phyloP scores from a whole-genome alignment of 2,329 filamentous ascomycete genomes.

The Escovopsis sp. region DNA sequence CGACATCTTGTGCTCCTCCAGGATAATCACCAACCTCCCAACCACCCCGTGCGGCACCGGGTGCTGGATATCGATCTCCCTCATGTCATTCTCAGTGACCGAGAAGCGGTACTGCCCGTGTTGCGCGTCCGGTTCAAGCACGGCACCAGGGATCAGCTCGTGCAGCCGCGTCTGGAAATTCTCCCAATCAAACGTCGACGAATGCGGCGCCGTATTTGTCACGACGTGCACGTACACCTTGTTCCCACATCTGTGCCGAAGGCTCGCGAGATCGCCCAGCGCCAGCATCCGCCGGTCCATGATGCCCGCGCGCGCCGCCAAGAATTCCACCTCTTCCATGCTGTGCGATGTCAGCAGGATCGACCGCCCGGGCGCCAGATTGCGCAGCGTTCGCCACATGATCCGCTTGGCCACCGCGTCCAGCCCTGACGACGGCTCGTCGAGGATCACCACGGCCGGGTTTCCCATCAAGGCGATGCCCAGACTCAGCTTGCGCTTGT shows the following conservation, averaged over 20 bases:
- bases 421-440: slow-evolving; percentile 79
- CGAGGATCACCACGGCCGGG: slow-evolving; percentile 69
- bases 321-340: slow-evolving; percentile 88
- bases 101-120: slow-evolving; percentile 83
- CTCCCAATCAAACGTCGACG: slow-evolving; percentile 52
- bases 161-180: slow-evolving; percentile 51
- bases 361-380: slow-evolving; percentile 60
- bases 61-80: slow-evolving; percentile 10
- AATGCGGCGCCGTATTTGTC: slow-evolving; percentile 58
- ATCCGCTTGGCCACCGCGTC: slow-evolving; percentile 82
- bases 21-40: slow-evolving; percentile 50
- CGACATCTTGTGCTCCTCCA: slow-evolving; percentile 54
- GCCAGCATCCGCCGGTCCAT: slow-evolving; percentile 77
- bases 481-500: slow-evolving; percentile 81
- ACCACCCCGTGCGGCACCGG: slow-evolving; percentile 29
- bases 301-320: slow-evolving; percentile 73
- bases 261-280: slow-evolving; percentile 56
- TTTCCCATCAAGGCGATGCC: slow-evolving; percentile 90
- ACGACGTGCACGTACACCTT: slow-evolving; percentile 72
- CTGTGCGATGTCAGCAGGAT: slow-evolving; percentile 82
- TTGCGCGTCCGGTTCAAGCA: slow-evolving; percentile 58
- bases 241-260: slow-evolving; percentile 63
- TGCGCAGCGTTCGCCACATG: slow-evolving; percentile 77
- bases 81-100: slow-evolving; percentile 38
- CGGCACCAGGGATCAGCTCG: slow-evolving; percentile 45